Evolutionary conservation across 345 rosid species (phyloP), one percentile per base, ranked within the genome.

Genomic region (Brassica incana): DNA sequence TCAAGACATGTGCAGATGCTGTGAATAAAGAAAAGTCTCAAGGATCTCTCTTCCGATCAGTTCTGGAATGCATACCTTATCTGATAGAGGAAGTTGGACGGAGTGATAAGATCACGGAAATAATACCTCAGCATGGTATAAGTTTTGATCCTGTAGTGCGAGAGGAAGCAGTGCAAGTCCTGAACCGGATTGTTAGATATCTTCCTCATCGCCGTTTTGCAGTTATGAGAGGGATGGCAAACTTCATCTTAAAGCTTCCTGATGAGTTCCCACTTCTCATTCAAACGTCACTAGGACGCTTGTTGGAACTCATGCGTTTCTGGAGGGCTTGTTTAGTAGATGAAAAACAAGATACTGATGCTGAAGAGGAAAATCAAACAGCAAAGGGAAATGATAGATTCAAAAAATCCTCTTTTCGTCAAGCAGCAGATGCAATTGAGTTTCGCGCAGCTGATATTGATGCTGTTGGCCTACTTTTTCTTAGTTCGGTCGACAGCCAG

Each of bases 201-300:
- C 94, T 93, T 83, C 95, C 97, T 30, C 96, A 87, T 84, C 97
- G 99, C 52, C 94, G 99, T 74, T 90, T 91, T 85, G 93, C 98
- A 77, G 99, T 95, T 73, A 93, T 95, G 92, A 91, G 87, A 85
- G 99, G 98, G 80, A 95, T 95, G 99, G 97, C 97, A 65, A 95
- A 91, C 87, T 95, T 95, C 84, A 83, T 90, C 70, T 85, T 95
- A 67, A 86, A 88, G 72, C 96, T 95, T 83, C 97, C 98, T 74
- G 99, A 95, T 84, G 99, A 95, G 76, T 95, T 89, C 78, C 99
- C 98, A 79, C 99, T 95, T 74, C 97, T 95, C 77, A 93, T 93
- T 85, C 97, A 93, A 86, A 93, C 97, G 30, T 93, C 99, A 70
- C 80, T 95, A 80, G 96, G 92, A 50, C 96, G 98, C 74, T 79